phyloP scores from a whole-genome alignment of 2,329 filamentous ascomycete species.

The Tolypocladium sp. region DNA sequence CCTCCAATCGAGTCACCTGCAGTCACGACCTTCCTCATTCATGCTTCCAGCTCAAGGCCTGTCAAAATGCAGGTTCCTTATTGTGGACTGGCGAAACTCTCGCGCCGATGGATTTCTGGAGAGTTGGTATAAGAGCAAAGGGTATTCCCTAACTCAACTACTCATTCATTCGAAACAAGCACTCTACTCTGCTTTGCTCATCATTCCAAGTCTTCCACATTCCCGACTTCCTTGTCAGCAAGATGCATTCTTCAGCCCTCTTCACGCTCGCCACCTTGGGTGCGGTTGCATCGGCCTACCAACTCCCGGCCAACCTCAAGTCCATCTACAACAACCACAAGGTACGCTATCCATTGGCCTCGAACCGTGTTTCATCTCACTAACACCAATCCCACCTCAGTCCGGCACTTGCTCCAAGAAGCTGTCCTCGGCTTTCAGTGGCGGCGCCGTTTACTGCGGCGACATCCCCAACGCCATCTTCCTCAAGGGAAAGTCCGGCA shows the following conservation, averaged over 20 bases:
- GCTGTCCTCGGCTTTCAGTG: constrained; percentile 3
- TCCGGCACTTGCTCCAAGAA: constrained; percentile 16
- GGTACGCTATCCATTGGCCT: not conserved
- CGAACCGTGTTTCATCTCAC: not conserved
- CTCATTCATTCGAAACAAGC: too few relatives aligned
- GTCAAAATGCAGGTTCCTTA: too few relatives aligned
- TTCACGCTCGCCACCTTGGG: constrained; percentile 5
- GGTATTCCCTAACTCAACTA: too few relatives aligned
- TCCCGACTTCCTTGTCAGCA: too few relatives aligned
- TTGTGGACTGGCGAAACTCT: too few relatives aligned
- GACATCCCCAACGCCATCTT: constrained; percentile 24
- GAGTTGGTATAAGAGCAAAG: too few relatives aligned
- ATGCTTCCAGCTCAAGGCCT: too few relatives aligned
- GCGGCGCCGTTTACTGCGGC: constrained; percentile 12
- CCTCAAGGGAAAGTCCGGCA: constrained; percentile 13
- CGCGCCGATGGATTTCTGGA: too few relatives aligned
- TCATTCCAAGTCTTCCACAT: too few relatives aligned
- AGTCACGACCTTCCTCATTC: too few relatives aligned
- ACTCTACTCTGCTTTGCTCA: too few relatives aligned
- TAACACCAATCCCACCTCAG: constrained; percentile 8
- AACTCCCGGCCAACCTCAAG: constrained; percentile 6
- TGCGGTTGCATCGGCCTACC: constrained; percentile 4
- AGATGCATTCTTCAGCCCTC: constrained; percentile 2
- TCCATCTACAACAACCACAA: constrained; percentile 5
- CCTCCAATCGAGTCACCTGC: too few relatives aligned